Conservation (phyloP, 2,329 filamentous ascomycete genomes). For the Penicillium sp. region DNA sequence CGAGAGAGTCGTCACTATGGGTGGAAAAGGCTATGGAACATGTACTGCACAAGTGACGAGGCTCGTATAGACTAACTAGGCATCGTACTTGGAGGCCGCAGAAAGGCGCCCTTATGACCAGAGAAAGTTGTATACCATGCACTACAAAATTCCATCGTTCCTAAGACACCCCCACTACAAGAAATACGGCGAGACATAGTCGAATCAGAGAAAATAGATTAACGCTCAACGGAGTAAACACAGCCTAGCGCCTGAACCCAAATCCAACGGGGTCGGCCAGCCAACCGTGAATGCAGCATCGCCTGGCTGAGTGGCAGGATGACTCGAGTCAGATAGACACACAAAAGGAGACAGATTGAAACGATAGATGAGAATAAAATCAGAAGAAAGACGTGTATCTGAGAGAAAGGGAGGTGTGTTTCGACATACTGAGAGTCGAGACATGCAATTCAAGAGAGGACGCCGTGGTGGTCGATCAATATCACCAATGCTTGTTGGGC, state of each 20-base stretch:
- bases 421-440: slow-evolving; percentile 4
- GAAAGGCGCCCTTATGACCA: no score
- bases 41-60: no score
- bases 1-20: neutral
- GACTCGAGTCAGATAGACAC: slow-evolving; percentile 2
- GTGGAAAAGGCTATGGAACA: neutral
- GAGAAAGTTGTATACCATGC: no score
- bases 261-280: slow-evolving; percentile 10
- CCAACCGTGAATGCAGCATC: slow-evolving; percentile 11
- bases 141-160: neutral
- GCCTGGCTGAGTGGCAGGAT: neutral
- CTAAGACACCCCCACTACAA: neutral
- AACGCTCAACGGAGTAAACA: slow-evolving; percentile 8
- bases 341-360: neutral
- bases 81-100: no score
- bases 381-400: neutral
- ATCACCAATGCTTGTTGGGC: slow-evolving; percentile 32
- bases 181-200: neutral
- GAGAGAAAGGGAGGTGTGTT: neutral
- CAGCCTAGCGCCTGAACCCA: neutral
- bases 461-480: slow-evolving; percentile 28
- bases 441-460: slow-evolving; percentile 25
- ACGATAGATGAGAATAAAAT: neutral
- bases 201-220: slow-evolving; percentile 2
- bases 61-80: no score